phyloP scores from a whole-genome alignment of 2,329 filamentous ascomycete genomes.

The Pochonia chlamydosporia region DNA sequence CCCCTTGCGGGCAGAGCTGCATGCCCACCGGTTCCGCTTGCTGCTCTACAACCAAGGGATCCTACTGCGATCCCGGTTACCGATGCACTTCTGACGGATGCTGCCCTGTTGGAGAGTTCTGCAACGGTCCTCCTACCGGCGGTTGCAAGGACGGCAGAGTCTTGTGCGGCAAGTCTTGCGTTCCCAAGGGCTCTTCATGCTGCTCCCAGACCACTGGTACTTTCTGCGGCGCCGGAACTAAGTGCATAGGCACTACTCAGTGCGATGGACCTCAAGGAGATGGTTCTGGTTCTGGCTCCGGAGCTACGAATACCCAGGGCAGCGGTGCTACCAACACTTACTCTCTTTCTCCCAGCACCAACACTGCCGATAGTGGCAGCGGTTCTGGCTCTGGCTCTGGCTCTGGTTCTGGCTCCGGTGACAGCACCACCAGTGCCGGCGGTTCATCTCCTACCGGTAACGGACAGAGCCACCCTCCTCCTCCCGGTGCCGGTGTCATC shows the following conservation, averaged over 20 bases:
- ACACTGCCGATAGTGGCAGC: not conserved
- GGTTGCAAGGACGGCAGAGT: not conserved
- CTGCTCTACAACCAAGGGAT: slow-evolving; percentile 14
- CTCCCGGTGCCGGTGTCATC: slow-evolving; percentile 12
- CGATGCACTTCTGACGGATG: slow-evolving; percentile 18
- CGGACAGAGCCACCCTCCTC: slow-evolving; percentile 2
- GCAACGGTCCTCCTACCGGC: slow-evolving; percentile 5
- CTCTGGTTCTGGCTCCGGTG: not conserved
- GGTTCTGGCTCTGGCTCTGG: not conserved
- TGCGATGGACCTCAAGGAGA: slow-evolving; percentile 1
- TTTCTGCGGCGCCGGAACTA: slow-evolving; percentile 14
- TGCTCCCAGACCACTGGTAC: slow-evolving; percentile 13
- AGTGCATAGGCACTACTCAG: slow-evolving; percentile 8
- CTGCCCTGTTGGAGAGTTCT: slow-evolving; percentile 23
- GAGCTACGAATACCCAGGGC: not conserved
- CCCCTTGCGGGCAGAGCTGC: slow-evolving; percentile 23
- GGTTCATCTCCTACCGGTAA: not conserved
- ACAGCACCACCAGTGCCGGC: not conserved
- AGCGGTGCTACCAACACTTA: slow-evolving; percentile 1
- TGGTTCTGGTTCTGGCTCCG: not conserved
- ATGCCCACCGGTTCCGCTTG: slow-evolving; percentile 24
- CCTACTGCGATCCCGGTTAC: slow-evolving; percentile 10
- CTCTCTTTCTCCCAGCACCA: not conserved
- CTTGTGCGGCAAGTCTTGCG: slow-evolving; percentile 17
- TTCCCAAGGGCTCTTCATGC: slow-evolving; percentile 15